phyloP scores from a whole-genome alignment of 129 eudicot genomes.

The Flaveria sonorensis region DNA sequence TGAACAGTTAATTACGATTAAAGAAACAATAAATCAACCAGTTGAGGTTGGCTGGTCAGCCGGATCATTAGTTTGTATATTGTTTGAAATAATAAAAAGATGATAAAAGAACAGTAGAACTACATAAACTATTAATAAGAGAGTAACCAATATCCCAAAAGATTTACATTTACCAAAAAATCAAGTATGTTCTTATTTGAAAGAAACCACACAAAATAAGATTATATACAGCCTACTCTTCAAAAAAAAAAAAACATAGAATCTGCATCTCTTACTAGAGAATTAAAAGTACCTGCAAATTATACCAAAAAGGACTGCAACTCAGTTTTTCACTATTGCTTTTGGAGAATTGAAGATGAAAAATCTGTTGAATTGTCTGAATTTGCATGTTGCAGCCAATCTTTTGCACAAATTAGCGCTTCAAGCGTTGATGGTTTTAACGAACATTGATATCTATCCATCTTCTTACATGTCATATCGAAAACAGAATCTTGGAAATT shows the following conservation, averaged over 20 bases:
- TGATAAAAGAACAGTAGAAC: background rate
- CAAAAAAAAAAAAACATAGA: slow-evolving; percentile 8
- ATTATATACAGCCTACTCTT: slow-evolving; percentile 16
- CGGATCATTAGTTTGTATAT: too few species aligned
- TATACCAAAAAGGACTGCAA: slow-evolving; percentile 12
- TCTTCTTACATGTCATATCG: slow-evolving; percentile 49
- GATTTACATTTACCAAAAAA: slow-evolving; percentile 37
- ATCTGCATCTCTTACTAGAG: slow-evolving; percentile 11
- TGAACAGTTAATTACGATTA: too few species aligned
- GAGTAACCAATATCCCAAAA: slow-evolving; percentile 21
- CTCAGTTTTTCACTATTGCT: slow-evolving; percentile 36
- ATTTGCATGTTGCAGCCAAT: slow-evolving; percentile 69
- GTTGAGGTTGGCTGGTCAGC: too few species aligned
- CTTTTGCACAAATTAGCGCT: slow-evolving; percentile 80
- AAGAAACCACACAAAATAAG: slow-evolving; percentile 25
- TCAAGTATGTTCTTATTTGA: slow-evolving; percentile 13
- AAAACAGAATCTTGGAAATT: slow-evolving; percentile 61
- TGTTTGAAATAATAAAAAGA: background rate
- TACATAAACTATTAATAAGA: background rate
- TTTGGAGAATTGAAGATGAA: slow-evolving; percentile 15
- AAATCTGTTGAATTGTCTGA: slow-evolving; percentile 31
- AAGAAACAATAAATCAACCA: too few species aligned
- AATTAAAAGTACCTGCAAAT: background rate
- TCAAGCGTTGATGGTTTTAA: slow-evolving; percentile 53
- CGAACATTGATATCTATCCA: slow-evolving; percentile 61